Evolutionary conservation across 2,329 filamentous ascomycete genomes (phyloP).

Genomic region (Zopfia rhizophila): DNA sequence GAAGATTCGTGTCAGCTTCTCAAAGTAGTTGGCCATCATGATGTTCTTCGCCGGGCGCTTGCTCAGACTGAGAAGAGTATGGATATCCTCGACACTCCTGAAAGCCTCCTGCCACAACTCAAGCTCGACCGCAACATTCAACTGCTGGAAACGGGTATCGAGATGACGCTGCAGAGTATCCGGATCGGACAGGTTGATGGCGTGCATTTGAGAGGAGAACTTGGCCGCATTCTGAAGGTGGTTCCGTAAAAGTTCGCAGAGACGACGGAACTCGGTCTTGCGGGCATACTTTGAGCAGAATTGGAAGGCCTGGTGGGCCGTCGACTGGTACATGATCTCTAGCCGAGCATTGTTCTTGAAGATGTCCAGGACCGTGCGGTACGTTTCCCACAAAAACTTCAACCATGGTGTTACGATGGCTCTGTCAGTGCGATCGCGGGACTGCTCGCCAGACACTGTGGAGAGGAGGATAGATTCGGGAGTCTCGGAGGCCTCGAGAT

Average conservation of each 20-base stretch:
- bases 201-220: slow-evolving; percentile 98
- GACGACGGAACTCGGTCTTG: slow-evolving; percentile 98
- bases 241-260: slow-evolving; percentile 97
- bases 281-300: slow-evolving; percentile 98
- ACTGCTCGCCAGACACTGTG: slow-evolving; percentile 97
- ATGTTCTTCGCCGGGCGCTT: slow-evolving; percentile 98
- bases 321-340: slow-evolving; percentile 98
- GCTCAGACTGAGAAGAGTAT: slow-evolving; percentile 95
- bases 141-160: slow-evolving; percentile 97
- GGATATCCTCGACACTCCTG: slow-evolving; percentile 98
- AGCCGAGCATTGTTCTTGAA: slow-evolving; percentile 98
- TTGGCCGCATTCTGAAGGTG: slow-evolving; percentile 99
- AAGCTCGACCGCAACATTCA: slow-evolving; percentile 97
- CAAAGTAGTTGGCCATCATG: slow-evolving; percentile 99
- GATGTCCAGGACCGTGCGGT: slow-evolving; percentile 97
- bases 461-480: slow-evolving; percentile 98
- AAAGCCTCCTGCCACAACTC: slow-evolving; percentile 99
- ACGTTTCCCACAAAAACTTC: slow-evolving; percentile 99
- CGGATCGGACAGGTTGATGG: slow-evolving; percentile 97
- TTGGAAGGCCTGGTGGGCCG: slow-evolving; percentile 96
- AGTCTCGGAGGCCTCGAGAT: slow-evolving; percentile 96
- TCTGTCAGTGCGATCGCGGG: slow-evolving; percentile 94
- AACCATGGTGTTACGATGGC: slow-evolving; percentile 99
- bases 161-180: slow-evolving; percentile 97
- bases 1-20: slow-evolving; percentile 98